Evolutionary conservation across 2,329 filamentous ascomycete genomes (phyloP), one percentile per base, ranked within the genome.

Genomic region (Rutstroemia sydowiana): DNA sequence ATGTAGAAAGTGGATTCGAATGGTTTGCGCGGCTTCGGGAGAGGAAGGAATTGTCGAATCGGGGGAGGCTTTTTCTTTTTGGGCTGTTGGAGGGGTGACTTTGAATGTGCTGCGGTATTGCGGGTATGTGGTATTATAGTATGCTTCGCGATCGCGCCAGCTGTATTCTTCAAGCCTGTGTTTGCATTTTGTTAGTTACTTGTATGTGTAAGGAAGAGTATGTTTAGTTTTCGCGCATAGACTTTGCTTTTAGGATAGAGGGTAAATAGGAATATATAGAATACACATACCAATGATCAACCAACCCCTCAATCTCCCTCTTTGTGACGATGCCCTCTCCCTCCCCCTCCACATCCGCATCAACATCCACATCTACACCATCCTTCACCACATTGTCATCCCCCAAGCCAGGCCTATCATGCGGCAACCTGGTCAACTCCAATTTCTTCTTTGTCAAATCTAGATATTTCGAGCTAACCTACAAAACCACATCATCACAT

Each of bases 381-480:
- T 13, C 45, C 16, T 13, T 28, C 11, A 9, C 42, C 42, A n/a
- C 42, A n/a, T n/a, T 39, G 6, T 11, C 30, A 9, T 45, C 31
- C 10, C 23, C 32, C 41, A 31, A 8, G 3, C 34, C 39, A 14
- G 30, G 45, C 23, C 51, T 42, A 59, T 85, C 81, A 59, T 81
- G 78, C 37, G 84, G 84, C 28, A 87, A 67, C 53, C 84, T 73
- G 20, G 81, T 82, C 42, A 86, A 72, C 61, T 85, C 79, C 9
- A 87, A 72, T 65, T 87, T 88, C 64, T 80, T 77, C 62, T 71
- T 76, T 5, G 84, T 87, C 54, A 87, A 72, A 42, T 85, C 77
- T 1, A 87, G 73, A 65, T 87, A 87, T 60, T 77, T 80, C 50
- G 75, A 78, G 2, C 82, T 85, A 14, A 87, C 77, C 82, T 85